Evolutionary conservation across 129 eudicot species (phyloP).

Genomic region (Helichrysum umbraculigerum): DNA sequence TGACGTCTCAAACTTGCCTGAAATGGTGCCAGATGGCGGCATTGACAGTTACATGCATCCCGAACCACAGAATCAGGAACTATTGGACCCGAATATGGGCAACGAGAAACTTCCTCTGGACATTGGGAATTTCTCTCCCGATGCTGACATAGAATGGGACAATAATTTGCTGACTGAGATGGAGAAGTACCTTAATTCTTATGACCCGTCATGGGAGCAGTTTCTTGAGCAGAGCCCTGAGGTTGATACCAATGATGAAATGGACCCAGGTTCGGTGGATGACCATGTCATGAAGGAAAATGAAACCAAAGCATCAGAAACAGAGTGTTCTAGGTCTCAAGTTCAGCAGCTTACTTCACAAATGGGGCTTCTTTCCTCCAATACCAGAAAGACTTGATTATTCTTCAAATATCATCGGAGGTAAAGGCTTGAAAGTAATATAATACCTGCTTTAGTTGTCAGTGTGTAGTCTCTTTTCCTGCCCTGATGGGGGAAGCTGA

Average conservation of each 20-base stretch:
- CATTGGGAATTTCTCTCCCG: conserved; percentile 55
- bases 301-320: conserved; percentile 43
- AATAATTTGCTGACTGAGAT: conserved; percentile 51
- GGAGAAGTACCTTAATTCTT: conserved; percentile 47
- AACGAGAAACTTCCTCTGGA: conserved; percentile 45
- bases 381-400: conserved; percentile 49
- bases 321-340: conserved; percentile 56
- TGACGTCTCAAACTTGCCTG: conserved; percentile 47
- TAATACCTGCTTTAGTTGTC: background rate
- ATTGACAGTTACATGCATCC: conserved; percentile 35
- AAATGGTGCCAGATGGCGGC: conserved; percentile 44
- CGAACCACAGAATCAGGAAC: conserved; percentile 38
- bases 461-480: background rate
- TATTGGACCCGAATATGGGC: conserved; percentile 38
- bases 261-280: conserved; percentile 45
- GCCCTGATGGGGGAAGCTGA: conserved; percentile 17
- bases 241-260: conserved; percentile 42
- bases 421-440: conserved; percentile 24
- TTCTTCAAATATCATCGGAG: background rate
- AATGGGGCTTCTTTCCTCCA: conserved; percentile 79
- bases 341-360: conserved; percentile 78
- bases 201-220: conserved; percentile 77
- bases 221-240: conserved; percentile 47
- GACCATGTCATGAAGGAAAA: conserved; percentile 30
- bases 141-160: conserved; percentile 68